Percentiles rank a stretch among this genome's conserved stretches.
Conservation (phyloP, 1,284 basidiomycete genomes). For the Jaminaea rosea region DNA sequence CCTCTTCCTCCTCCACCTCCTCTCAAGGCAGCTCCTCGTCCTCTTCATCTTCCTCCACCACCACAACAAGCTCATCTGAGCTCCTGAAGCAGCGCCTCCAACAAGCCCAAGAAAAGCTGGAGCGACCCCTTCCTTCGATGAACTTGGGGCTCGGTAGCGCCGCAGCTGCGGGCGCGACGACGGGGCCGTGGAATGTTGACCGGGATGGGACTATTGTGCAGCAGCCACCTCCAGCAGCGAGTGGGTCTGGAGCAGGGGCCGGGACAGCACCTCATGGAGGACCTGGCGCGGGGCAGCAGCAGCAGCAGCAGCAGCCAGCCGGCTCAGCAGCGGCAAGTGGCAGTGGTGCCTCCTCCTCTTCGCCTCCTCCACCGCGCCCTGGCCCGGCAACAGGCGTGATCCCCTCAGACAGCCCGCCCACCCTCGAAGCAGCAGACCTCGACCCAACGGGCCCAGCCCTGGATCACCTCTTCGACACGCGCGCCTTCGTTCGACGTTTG, state of each 20-base stretch:
- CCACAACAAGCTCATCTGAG: background rate
- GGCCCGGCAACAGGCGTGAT: background rate
- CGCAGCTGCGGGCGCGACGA: too few species aligned
- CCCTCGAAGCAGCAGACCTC: background rate
- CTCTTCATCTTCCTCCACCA: background rate
- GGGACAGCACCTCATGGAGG: too few species aligned
- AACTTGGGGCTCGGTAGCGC: background rate
- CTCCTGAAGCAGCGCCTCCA: background rate
- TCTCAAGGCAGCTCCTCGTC: too few species aligned
- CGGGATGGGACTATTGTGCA: background rate
- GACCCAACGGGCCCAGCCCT: background rate
- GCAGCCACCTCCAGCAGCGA: too few species aligned
- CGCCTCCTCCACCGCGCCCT: background rate
- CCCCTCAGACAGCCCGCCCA: too few species aligned
- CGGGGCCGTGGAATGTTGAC: background rate
- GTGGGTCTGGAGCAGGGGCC: too few species aligned
- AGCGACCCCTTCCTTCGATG: background rate
- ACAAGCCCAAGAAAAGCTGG: background rate
- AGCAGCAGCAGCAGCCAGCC: background rate
- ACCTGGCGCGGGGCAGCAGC: background rate
- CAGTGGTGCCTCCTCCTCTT: background rate
- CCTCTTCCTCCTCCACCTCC: background rate
- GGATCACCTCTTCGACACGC: background rate
- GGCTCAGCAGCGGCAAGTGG: background rate
- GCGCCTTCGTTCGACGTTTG: background rate